Percentiles rank a stretch among this genome's conserved stretches.
Conservation (phyloP, 2,329 filamentous ascomycete species). For the Aspergillus brasiliensis region DNA sequence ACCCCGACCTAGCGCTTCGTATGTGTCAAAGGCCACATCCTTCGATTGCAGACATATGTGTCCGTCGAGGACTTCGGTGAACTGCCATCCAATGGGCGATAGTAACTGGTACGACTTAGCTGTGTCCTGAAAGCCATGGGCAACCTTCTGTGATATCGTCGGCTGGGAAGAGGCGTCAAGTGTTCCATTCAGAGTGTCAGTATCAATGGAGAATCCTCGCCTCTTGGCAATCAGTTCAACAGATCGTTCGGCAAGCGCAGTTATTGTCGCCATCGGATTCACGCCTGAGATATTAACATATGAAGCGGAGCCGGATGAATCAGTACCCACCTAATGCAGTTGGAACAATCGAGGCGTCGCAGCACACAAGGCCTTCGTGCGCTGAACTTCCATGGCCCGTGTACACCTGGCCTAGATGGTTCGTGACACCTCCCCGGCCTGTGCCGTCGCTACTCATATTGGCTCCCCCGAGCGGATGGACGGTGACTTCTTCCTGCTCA, state of each 20-base stretch:
- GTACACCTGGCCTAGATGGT: conserved; percentile 2
- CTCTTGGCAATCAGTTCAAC: background rate
- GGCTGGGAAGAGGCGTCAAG: background rate
- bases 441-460: background rate
- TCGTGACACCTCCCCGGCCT: background rate
- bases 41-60: conserved; percentile 5
- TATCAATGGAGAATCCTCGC: background rate
- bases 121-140: background rate
- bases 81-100: conserved; percentile 16
- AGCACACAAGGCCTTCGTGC: background rate
- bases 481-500: background rate
- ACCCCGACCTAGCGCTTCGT: conserved; percentile 5
- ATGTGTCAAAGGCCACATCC: background rate
- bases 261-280: conserved; percentile 3
- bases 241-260: conserved; percentile 1
- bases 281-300: background rate
- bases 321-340: background rate
- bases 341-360: background rate
- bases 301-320: too few species aligned
- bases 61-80: conserved; percentile 20
- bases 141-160: background rate
- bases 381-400: background rate
- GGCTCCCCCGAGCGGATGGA: conserved; percentile 2
- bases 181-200: background rate
- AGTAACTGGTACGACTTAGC: background rate